Evolutionary conservation across 345 rosid species (phyloP).

Genomic region (Syzygium aromaticum): DNA sequence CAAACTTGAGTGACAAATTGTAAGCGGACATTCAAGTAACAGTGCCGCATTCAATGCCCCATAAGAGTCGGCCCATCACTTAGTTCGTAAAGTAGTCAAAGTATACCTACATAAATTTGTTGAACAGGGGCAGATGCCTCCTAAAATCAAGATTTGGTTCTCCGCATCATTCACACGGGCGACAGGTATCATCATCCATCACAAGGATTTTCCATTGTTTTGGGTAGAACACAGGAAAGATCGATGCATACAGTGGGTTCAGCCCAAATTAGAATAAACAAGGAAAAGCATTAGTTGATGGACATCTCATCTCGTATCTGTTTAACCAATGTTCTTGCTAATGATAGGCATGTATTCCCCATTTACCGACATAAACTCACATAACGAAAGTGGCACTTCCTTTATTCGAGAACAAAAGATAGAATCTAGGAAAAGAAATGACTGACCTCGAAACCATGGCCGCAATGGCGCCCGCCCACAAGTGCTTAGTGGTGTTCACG

Average conservation of each 20-base stretch:
- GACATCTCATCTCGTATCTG: not conserved
- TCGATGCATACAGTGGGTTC: not conserved
- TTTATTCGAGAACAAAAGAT: not conserved
- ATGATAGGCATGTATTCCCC: not conserved
- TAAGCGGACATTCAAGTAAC: not conserved
- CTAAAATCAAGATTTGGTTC: not conserved
- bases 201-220: not conserved
- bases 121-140: not conserved
- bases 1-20: not conserved
- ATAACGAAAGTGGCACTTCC: not conserved
- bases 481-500: constrained; percentile 71
- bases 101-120: not conserved
- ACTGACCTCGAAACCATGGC: constrained; percentile 83
- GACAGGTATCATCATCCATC: not conserved
- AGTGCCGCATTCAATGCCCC: not conserved
- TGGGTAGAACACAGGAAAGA: not conserved
- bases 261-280: not conserved
- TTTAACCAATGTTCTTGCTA: not conserved
- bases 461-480: constrained; percentile 84
- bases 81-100: not conserved
- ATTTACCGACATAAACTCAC: not conserved
- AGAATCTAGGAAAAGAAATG: not conserved
- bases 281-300: not conserved
- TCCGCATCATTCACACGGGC: not conserved
- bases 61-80: not conserved